These are phyloP conservation scores for Coniochaeta prunicola DNA, from an alignment of 2,329 filamentous ascomycete genomes.

Conservation along the genomic window DNA sequence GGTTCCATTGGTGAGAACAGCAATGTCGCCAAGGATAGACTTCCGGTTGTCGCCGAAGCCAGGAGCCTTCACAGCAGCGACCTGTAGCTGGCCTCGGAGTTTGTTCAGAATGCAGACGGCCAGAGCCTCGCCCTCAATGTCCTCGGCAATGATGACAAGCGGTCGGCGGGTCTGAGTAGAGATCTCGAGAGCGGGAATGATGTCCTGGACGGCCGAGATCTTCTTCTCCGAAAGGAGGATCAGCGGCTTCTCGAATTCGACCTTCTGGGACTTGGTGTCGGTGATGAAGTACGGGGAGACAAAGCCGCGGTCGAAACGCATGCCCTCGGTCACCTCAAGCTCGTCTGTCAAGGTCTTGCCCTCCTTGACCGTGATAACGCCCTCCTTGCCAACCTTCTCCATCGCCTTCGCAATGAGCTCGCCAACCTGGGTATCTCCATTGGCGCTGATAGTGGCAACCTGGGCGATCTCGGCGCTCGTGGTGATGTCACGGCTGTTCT, in stretches of 20 bases:
- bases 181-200: conserved; percentile 94
- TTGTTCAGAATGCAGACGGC: conserved; percentile 99
- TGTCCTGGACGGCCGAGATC: conserved; percentile 98
- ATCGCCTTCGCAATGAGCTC: conserved; percentile 95
- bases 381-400: conserved; percentile 99
- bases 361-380: conserved; percentile 99
- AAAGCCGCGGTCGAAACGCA: conserved; percentile 99
- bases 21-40: conserved; percentile 96
- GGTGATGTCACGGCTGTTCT: conserved; percentile 97
- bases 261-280: conserved; percentile 96
- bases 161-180: conserved; percentile 93
- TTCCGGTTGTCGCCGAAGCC: conserved; percentile 99
- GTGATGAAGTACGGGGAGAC: conserved; percentile 99
- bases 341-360: conserved; percentile 97
- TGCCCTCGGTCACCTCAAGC: conserved; percentile 98
- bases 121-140: conserved; percentile 96
- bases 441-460: conserved; percentile 96
- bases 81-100: conserved; percentile 98
- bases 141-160: conserved; percentile 97
- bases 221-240: conserved; percentile 99
- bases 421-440: conserved; percentile 92
- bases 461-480: conserved; percentile 96
- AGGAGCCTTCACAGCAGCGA: conserved; percentile 96
- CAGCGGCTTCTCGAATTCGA: conserved; percentile 98
- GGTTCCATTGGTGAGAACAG: conserved; percentile 89